Evolutionary conservation across 371 early-diverging fungal species (phyloP).

Genomic region (Rhizopus delemar): DNA sequence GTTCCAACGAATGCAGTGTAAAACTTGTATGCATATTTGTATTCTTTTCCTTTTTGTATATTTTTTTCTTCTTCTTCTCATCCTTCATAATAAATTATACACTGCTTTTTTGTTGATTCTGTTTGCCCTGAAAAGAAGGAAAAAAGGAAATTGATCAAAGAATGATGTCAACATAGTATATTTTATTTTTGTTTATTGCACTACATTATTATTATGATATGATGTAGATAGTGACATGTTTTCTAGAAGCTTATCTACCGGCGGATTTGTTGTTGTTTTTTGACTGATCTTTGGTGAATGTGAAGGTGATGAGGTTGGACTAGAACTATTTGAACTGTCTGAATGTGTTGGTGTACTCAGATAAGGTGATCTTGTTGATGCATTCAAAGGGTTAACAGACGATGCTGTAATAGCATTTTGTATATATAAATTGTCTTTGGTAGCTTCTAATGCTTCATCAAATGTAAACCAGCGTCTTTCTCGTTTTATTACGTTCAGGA

Average conservation of each 20-base stretch:
- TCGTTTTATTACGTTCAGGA: constrained; percentile 64
- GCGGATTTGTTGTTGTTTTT: no score
- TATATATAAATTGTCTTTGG: constrained; percentile 55
- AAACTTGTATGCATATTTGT: no score
- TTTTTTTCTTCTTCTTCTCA: neutral
- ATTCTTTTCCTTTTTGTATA: neutral
- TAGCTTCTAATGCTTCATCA: constrained; percentile 57
- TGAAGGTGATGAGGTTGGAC: no score
- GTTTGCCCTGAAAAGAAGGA: no score
- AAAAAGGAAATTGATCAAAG: no score
- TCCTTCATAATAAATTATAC: no score
- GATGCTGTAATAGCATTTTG: constrained; percentile 55
- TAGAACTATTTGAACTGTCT: no score
- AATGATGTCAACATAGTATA: no score
- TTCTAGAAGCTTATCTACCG: no score
- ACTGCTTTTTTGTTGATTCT: neutral
- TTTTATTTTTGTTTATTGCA: neutral
- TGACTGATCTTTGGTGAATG: no score
- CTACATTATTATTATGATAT: neutral
- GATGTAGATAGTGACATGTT: no score
- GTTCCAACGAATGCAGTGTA: constrained; percentile 8
- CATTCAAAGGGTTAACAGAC: constrained; percentile 25
- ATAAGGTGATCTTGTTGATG: neutral
- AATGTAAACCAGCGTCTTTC: constrained; percentile 65
- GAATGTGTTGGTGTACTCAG: no score